phyloP scores from a whole-genome alignment of 1,284 basidiomycete species.

The Pterula multifida region DNA sequence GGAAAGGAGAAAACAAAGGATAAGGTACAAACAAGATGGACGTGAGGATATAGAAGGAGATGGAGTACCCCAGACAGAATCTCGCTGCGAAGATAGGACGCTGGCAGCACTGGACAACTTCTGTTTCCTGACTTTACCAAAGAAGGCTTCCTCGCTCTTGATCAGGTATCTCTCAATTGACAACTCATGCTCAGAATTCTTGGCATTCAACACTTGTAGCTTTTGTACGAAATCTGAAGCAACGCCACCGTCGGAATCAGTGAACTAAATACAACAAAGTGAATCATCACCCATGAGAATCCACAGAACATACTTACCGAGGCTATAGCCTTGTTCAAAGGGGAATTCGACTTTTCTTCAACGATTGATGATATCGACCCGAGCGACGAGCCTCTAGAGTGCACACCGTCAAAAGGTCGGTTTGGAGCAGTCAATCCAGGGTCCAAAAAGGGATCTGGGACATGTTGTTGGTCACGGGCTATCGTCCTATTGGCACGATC shows the following conservation, averaged over 20 bases:
- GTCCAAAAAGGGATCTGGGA: constrained; percentile 79
- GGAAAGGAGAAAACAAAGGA: background rate
- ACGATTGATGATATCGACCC: constrained; percentile 85
- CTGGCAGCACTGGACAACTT: constrained; percentile 72
- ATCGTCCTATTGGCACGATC: constrained; percentile 76
- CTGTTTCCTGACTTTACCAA: constrained; percentile 79
- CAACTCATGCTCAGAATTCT: constrained; percentile 83
- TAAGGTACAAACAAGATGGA: constrained; percentile 48
- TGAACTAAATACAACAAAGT: constrained; percentile 44
- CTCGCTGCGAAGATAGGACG: constrained; percentile 65
- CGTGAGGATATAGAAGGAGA: constrained; percentile 62
- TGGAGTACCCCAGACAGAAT: constrained; percentile 73
- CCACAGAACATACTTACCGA: constrained; percentile 38
- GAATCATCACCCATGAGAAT: constrained; percentile 1
- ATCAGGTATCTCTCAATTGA: constrained; percentile 85
- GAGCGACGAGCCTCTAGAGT: constrained; percentile 70
- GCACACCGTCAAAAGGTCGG: constrained; percentile 65
- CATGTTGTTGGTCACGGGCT: constrained; percentile 61
- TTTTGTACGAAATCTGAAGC: constrained; percentile 82
- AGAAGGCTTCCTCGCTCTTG: constrained; percentile 89
- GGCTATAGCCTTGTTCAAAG: constrained; percentile 84
- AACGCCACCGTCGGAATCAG: constrained; percentile 84
- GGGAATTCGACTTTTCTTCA: constrained; percentile 80
- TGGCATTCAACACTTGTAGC: constrained; percentile 63
- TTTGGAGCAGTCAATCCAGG: constrained; percentile 36